Evolutionary conservation across 2,329 filamentous ascomycete species (phyloP).

Genomic region (Trichoderma aggressivum): DNA sequence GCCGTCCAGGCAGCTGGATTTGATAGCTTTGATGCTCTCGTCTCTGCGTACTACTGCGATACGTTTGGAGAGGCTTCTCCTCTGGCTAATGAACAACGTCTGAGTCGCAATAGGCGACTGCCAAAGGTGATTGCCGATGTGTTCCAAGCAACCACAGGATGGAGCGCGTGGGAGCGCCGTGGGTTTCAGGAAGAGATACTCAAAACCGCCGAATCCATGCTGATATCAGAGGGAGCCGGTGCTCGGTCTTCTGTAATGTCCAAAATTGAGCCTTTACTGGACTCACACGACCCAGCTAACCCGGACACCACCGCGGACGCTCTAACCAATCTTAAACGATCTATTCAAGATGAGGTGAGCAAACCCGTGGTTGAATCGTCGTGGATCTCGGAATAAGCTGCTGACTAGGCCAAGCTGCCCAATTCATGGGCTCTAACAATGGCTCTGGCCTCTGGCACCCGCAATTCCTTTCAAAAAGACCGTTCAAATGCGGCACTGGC

Average conservation of each 20-base stretch:
- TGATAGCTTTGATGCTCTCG: slow-evolving; percentile 27
- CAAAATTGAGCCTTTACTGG: slow-evolving; percentile 22
- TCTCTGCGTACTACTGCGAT: slow-evolving; percentile 28
- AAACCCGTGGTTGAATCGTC: not conserved
- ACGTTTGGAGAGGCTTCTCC: slow-evolving; percentile 22
- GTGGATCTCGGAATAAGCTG: not conserved
- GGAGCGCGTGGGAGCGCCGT: slow-evolving; percentile 27
- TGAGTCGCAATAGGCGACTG: slow-evolving; percentile 27
- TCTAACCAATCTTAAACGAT: slow-evolving; percentile 22
- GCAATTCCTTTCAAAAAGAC: slow-evolving; percentile 22
- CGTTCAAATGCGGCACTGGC: slow-evolving; percentile 28
- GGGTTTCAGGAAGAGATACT: slow-evolving; percentile 30
- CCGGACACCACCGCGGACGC: slow-evolving; percentile 13
- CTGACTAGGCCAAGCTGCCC: slow-evolving; percentile 22
- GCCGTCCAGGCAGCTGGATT: slow-evolving; percentile 26
- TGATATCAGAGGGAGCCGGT: slow-evolving; percentile 21
- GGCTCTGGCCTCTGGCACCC: slow-evolving; percentile 23
- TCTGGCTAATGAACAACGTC: slow-evolving; percentile 27
- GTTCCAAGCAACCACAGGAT: slow-evolving; percentile 21
- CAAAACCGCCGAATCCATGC: slow-evolving; percentile 24
- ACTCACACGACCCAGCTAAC: slow-evolving; percentile 20
- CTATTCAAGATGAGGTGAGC: slow-evolving; percentile 27
- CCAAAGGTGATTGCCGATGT: slow-evolving; percentile 26
- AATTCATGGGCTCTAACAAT: slow-evolving; percentile 29
- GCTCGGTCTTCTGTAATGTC: slow-evolving; percentile 15